These are phyloP conservation scores for Anacardium occidentale DNA, from an alignment of 345 rosid species.

Conservation along the genomic window DNA sequence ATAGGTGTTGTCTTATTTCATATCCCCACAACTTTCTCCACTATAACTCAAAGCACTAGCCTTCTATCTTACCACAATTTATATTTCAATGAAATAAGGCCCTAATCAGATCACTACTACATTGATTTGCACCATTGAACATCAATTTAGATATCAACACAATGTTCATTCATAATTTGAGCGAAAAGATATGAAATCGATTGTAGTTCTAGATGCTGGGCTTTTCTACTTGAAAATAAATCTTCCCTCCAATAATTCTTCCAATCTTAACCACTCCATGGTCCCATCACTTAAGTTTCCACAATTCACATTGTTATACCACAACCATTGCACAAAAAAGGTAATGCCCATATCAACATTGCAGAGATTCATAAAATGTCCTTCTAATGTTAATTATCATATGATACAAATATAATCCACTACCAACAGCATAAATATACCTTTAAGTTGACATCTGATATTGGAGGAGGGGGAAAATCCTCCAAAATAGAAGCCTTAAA, in stretches of 20 bases:
- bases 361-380: not conserved
- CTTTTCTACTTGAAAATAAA: too few relatives aligned
- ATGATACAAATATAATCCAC: not conserved
- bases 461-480: constrained; percentile 44
- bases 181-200: too few relatives aligned
- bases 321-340: not conserved
- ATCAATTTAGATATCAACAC: not conserved
- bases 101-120: not conserved
- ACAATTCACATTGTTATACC: not conserved
- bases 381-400: not conserved
- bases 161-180: too few relatives aligned
- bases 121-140: too few relatives aligned
- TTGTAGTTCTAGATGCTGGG: too few relatives aligned
- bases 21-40: not conserved
- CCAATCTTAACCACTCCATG: too few relatives aligned
- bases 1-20: not conserved
- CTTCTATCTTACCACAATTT: not conserved
- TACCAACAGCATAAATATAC: constrained; percentile 28
- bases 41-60: not conserved
- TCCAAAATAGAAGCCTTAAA: constrained; percentile 63
- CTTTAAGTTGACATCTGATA: constrained; percentile 66
- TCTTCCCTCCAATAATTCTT: too few relatives aligned
- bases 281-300: too few relatives aligned
- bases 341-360: not conserved
- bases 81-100: not conserved